Conservation (phyloP, 2,329 filamentous ascomycete species). For the Rhexocercosporidium sp. region DNA sequence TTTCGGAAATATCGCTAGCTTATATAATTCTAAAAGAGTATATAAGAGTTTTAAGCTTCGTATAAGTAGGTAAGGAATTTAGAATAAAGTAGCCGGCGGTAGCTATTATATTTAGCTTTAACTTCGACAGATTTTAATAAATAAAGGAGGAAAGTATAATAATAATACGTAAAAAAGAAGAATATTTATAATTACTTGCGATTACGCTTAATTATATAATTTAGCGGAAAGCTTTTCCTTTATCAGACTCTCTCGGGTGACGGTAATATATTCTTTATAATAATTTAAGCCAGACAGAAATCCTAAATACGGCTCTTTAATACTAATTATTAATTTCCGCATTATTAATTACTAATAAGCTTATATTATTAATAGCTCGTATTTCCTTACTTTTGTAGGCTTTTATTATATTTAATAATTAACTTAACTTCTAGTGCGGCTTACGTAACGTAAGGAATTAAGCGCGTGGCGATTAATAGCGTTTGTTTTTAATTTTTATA, state of each 20-base stretch:
- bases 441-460: too few relatives aligned
- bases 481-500: too few relatives aligned
- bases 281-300: background rate
- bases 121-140: conserved; percentile 11
- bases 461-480: too few relatives aligned
- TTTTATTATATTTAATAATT: too few relatives aligned
- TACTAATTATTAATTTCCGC: background rate
- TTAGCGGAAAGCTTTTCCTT: conserved; percentile 9
- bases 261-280: conserved; percentile 9
- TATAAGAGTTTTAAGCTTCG: conserved; percentile 12
- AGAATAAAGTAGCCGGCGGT: conserved; percentile 13
- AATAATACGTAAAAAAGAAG: conserved; percentile 16
- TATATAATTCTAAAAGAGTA: conserved; percentile 8
- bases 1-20: conserved; percentile 14
- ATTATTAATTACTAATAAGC: background rate
- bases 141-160: conserved; percentile 10
- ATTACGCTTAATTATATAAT: conserved; percentile 19
- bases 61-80: conserved; percentile 19
- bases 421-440: too few relatives aligned
- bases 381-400: too few relatives aligned
- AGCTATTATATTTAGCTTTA: conserved; percentile 22
- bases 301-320: background rate
- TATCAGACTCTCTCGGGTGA: conserved; percentile 9
- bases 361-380: too few relatives aligned
- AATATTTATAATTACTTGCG: conserved; percentile 16